Evolutionary conservation across 768 basidiomycete genomes (phyloP), one percentile per base, ranked within the genome.

Genomic region (Mycena crocata): DNA sequence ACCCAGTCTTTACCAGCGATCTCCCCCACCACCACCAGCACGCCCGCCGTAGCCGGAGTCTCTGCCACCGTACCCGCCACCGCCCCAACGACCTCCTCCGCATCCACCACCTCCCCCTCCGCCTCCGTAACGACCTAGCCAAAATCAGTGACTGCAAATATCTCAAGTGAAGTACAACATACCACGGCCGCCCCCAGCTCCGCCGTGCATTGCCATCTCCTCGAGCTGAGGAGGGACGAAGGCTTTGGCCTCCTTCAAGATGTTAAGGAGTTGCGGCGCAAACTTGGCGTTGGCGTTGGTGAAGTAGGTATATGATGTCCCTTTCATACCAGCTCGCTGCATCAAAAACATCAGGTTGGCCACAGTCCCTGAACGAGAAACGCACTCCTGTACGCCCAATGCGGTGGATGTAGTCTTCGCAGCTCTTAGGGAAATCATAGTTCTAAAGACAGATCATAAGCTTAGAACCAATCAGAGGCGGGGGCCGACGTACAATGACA

Each of bases 351-450:
- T 62, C 57, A 73, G 80, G 57, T 74, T 74, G 40, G n/a, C 55
- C 44, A 21, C 56, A 19, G 19, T 17, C 26, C 51, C 6, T 12
- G 2, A 23, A 17, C 40, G 62, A 24, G 26, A 40, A n/a, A 77
- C 87, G 49, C 79, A 94, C 94, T 61, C 96, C 96, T 70, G 97
- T 98, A 78, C 97, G 95, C 69, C 97, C 98, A 75, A 99, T 99
- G 72, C 97, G 95, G 82, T 99, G 97, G 66, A 98, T 95, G 80
- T 99, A 99, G 80, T 98, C 96, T 83, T 97, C 96, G 75, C 93
- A 94, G 76, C 96, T 96, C 81, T 98, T 98, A 1, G 96, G 96
- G 85, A 99, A 98, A 78, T 98, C 96, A 78, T 94, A 96, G 81
- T 96, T 96, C 95, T 96, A 71, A 3, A 56, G 46, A 37, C 59